A percentile compares a stretch with the other conserved stretches of the same genome.
Conservation (phyloP, 805 yeast species). For the Metschnikowia proteae region DNA sequence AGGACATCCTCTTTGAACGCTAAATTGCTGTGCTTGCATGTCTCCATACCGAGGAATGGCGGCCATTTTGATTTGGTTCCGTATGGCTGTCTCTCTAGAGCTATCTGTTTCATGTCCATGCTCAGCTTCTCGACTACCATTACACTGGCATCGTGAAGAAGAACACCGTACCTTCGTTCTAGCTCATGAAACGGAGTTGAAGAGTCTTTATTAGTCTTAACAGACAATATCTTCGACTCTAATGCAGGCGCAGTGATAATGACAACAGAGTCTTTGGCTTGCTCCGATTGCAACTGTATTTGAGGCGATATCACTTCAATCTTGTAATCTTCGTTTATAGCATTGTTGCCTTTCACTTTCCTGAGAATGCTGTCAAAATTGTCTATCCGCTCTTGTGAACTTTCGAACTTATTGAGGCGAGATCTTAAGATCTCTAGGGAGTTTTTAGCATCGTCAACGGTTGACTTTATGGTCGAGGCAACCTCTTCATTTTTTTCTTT, state of each 20-base stretch:
- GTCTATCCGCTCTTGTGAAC: slow-evolving; percentile 22
- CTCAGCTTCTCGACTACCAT: slow-evolving; percentile 60
- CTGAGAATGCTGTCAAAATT: slow-evolving; percentile 33
- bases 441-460: neutral
- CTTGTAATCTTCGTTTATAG: slow-evolving; percentile 36
- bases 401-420: slow-evolving; percentile 6
- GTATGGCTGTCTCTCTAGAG: slow-evolving; percentile 50
- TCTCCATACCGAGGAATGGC: slow-evolving; percentile 79
- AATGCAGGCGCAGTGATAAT: slow-evolving; percentile 72
- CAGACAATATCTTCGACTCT: slow-evolving; percentile 63
- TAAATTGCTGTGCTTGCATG: slow-evolving; percentile 50
- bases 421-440: neutral
- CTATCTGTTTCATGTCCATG: slow-evolving; percentile 27
- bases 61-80: slow-evolving; percentile 76
- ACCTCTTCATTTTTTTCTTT: slow-evolving; percentile 48
- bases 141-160: slow-evolving; percentile 67
- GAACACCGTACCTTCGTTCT: slow-evolving; percentile 66
- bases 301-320: slow-evolving; percentile 42
- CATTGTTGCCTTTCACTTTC: slow-evolving; percentile 20
- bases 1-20: slow-evolving; percentile 48
- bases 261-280: slow-evolving; percentile 50
- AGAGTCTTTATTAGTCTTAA: slow-evolving; percentile 42
- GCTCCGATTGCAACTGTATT: slow-evolving; percentile 40
- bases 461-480: slow-evolving; percentile 10
- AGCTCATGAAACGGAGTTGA: slow-evolving; percentile 29